These are phyloP conservation scores for Spathaspora hagerdaliae DNA, from an alignment of 805 yeast species.

Conservation along the genomic window DNA sequence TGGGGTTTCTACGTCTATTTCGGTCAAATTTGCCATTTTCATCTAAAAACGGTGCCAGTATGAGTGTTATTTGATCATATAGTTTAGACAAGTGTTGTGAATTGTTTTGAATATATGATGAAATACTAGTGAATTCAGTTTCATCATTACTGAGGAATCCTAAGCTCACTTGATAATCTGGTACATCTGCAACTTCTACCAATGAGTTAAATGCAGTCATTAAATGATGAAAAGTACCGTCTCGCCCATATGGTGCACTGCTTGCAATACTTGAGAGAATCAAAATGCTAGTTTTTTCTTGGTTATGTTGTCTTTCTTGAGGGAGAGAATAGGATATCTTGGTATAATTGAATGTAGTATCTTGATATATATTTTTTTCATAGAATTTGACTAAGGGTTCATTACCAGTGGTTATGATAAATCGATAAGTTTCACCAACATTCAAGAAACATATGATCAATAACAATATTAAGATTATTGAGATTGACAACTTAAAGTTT, in stretches of 20 bases:
- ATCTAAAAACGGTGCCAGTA: constrained; percentile 33
- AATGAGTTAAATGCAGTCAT: constrained; percentile 23
- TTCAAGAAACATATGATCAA: no score
- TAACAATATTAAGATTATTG: no score
- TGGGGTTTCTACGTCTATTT: constrained; percentile 19
- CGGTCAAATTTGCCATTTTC: constrained; percentile 11
- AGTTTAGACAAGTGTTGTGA: constrained; percentile 13
- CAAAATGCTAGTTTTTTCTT: constrained; percentile 3
- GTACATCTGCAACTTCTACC: constrained; percentile 3
- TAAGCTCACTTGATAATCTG: constrained; percentile 15
- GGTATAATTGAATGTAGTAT: not conserved
- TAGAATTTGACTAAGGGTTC: no score
- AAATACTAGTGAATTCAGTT: constrained; percentile 18
- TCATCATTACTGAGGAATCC: constrained; percentile 28
- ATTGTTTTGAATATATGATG: constrained; percentile 3
- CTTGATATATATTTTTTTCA: not conserved
- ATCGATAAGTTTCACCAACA: no score
- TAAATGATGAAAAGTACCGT: constrained; percentile 27
- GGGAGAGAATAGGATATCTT: not conserved
- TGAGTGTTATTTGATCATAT: constrained; percentile 15
- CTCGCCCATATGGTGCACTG: constrained; percentile 31
- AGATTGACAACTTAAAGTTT: no score
- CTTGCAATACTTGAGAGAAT: constrained; percentile 23
- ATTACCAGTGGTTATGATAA: no score
- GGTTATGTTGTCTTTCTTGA: not conserved